Evolutionary conservation across 2,329 filamentous ascomycete species (phyloP).

Genomic region (Fusarium scirpi): DNA sequence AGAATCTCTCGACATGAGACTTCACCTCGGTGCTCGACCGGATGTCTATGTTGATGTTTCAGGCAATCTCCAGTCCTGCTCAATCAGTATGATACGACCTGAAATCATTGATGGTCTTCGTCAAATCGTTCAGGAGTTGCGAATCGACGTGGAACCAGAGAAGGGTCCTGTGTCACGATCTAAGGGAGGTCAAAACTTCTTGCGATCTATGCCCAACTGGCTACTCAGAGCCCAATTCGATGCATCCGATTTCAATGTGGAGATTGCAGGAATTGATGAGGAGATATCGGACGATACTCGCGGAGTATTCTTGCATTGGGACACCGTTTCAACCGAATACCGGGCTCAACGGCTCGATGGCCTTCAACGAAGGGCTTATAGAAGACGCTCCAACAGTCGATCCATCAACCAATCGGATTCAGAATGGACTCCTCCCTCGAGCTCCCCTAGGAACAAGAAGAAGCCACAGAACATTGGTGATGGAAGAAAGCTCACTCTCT

Average conservation of each 20-base stretch:
- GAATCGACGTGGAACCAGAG: constrained; percentile 74
- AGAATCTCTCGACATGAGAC: constrained; percentile 87
- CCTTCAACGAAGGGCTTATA: constrained; percentile 66
- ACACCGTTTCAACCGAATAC: constrained; percentile 91
- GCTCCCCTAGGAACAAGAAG: constrained; percentile 59
- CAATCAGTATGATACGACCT: constrained; percentile 87
- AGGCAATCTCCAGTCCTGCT: constrained; percentile 86
- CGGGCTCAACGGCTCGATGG: constrained; percentile 81
- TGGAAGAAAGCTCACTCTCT: constrained; percentile 83
- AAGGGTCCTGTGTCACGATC: constrained; percentile 64
- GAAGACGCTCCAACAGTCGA: constrained; percentile 80
- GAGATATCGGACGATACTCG: constrained; percentile 84
- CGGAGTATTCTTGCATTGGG: constrained; percentile 86
- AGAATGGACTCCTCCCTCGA: constrained; percentile 61
- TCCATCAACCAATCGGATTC: constrained; percentile 76
- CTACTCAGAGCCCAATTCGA: constrained; percentile 85
- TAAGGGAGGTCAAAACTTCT: constrained; percentile 71
- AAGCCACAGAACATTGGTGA: constrained; percentile 73
- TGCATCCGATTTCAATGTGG: constrained; percentile 88
- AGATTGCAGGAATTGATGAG: constrained; percentile 89
- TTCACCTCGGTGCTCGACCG: constrained; percentile 85
- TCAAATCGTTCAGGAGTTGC: constrained; percentile 88
- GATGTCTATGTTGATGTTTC: constrained; percentile 85
- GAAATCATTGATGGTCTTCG: constrained; percentile 94
- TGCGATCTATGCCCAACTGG: constrained; percentile 86